Evolutionary conservation across 75 land plant species (phyloP), one percentile per base, ranked within the genome.

Genomic region (Ceratopteris richardii): DNA sequence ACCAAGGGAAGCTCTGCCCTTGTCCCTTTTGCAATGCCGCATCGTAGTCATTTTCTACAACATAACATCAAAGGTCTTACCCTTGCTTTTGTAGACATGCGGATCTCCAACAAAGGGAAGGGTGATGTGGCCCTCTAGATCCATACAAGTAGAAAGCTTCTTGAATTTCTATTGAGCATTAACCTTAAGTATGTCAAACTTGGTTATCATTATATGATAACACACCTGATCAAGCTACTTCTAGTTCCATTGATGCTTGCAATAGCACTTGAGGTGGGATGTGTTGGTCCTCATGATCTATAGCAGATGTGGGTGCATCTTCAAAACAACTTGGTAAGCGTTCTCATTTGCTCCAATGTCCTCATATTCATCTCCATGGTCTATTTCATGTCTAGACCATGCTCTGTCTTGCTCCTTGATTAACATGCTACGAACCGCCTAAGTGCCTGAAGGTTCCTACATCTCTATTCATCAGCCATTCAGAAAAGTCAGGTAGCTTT

Each of bases 181-280:
- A 83, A 87, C 56, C 79, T 86, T 42, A 90, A 82, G 85, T 82
- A 90, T 40, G 96, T 90, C 51, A 90, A 87, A 61, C 58, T 90
- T 22, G 96, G 96, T 0, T 90, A 90, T 64, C 96, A 83, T 60
- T 83, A 87, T 56, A 48, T 90, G 37, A 83, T 86, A 36, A 81
- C 66, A 52, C 84, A 87, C 44, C 85, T 54, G 5, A 17, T 87
- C 0, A 83, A 83, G 36, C 56, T n/a, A n/a, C 70, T 80, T n/a
- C 72, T 81, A 2, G 30, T 90, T 0, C 83, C 77, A 19, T 53
- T 88, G 57, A 62, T 80, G 63, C n/a, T 85, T 28, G 80, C 74
- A 72, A 79, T 55, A 61, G 88, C 36, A 88, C 94, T 0, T 17
- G 88, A 84, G 64, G 66, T 84, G 0, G 72, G 88, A 16, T 80